Evolutionary conservation across 352 stramenopile genomes (phyloP), one percentile per base, ranked within the genome.

Genomic region (Pythium myriotylum): DNA sequence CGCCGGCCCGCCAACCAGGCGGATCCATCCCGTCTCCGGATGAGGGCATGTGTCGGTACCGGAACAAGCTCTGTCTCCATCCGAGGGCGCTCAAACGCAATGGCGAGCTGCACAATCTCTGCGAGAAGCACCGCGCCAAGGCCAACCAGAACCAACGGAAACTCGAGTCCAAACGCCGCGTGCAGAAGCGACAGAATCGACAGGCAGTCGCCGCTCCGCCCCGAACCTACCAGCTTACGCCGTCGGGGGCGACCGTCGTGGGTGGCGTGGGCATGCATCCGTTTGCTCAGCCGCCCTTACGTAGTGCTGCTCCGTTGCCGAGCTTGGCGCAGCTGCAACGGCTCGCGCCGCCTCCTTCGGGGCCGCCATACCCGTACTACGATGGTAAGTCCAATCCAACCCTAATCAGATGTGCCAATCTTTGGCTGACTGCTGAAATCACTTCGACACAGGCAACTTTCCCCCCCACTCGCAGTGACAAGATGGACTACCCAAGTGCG

Each of bases 81-180:
- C 45, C 50, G 13, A 72, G 72, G 24, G 72, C 71, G 20, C 49
- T 81, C 41, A 84, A 84, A 55, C 72, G 72, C 48, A 78, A 79
- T 17, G 74, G 74, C 17, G 70, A 74, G 40, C 61, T 80, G 27
- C 74, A 84, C 59, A 78, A 74, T 6, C 59, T 84, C 14, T 84
- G 74, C 48, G 73, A 79, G 53, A 67, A 72, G 32, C 74, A 84
- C 53, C 72, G 74, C 16, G 66, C 66, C 59, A 84, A 70, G 54
- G 85, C 85, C 47, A 94, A 92, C 60, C 79, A 91, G 69, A 91
- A 89, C 67, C 82, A 94, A 55, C 81, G 82, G 62, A 90, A 90
- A 54, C 81, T 91, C 48, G 85, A 94, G 66, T 86, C 77, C 53
- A 94, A 94, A 63, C 78, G 82, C n/a, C 81, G 81, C 27, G 72